phyloP scores from a whole-genome alignment of 2,329 filamentous ascomycete genomes.

The Cercospora sojina region DNA sequence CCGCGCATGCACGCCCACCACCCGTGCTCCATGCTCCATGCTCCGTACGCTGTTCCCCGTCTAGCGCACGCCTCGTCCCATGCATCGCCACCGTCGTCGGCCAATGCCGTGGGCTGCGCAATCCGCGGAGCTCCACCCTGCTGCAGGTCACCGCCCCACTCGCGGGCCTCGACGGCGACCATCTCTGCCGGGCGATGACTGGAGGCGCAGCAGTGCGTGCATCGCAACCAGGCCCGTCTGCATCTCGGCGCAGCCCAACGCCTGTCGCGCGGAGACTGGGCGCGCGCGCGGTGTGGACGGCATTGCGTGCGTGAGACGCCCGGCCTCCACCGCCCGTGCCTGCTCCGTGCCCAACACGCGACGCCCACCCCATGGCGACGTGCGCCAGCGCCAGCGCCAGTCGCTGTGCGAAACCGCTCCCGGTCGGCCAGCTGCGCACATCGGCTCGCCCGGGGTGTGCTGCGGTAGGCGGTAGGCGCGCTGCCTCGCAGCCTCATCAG shows the following conservation, averaged over 20 bases:
- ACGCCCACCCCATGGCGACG: not conserved
- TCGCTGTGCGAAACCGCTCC: not conserved
- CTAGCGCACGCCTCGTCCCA: not conserved
- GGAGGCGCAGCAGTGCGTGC: not conserved
- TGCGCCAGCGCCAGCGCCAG: not conserved
- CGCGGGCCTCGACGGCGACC: slow-evolving; percentile 8
- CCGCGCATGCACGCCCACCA: not conserved
- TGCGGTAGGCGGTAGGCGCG: not conserved
- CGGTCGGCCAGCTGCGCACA: not conserved
- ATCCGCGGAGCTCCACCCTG: not conserved
- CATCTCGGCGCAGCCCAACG: not conserved
- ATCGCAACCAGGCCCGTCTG: not conserved
- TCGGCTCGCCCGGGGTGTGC: not conserved
- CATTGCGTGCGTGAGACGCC: not conserved
- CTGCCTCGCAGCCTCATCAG: not conserved
- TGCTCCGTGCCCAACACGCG: not conserved
- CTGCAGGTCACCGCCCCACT: slow-evolving; percentile 3
- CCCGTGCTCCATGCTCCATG: too few relatives aligned
- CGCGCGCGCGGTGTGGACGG: not conserved
- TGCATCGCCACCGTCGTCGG: not conserved
- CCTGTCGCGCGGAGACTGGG: not conserved
- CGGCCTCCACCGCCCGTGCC: not conserved
- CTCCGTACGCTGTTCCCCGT: not conserved
- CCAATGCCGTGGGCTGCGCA: slow-evolving; percentile 1
- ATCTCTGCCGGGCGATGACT: slow-evolving; percentile 6